Percentiles rank a stretch among this genome's conserved stretches.
Conservation (phyloP, 495 filamentous ascomycete genomes). For the Hypoxylon trugodes region DNA sequence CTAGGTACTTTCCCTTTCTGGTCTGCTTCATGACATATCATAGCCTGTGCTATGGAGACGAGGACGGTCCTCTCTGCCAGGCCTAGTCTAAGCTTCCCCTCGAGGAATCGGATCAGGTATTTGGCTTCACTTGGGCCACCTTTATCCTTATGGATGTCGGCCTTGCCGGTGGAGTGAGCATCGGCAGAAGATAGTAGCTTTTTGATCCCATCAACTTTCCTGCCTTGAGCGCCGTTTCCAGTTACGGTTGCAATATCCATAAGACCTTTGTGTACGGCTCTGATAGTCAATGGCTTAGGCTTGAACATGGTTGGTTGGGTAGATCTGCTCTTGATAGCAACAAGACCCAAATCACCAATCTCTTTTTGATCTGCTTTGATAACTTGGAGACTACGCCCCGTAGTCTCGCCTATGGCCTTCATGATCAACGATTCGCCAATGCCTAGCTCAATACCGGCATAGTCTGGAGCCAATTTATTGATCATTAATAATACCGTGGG, state of each 20-base stretch:
- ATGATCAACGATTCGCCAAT: constrained; percentile 98
- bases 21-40: constrained; percentile 81
- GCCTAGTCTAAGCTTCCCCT: constrained; percentile 91
- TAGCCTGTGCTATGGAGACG: constrained; percentile 85
- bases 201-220: constrained; percentile 94
- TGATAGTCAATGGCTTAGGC: constrained; percentile 87
- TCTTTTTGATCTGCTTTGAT: constrained; percentile 96
- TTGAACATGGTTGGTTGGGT: constrained; percentile 98
- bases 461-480: constrained; percentile 96
- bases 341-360: constrained; percentile 92
- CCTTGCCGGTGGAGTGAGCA: constrained; percentile 70
- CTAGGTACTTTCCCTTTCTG: constrained; percentile 71
- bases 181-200: constrained; percentile 91
- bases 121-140: constrained; percentile 95
- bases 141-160: constrained; percentile 91
- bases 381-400: constrained; percentile 82
- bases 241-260: constrained; percentile 86
- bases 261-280: constrained; percentile 85
- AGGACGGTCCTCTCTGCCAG: constrained; percentile 92
- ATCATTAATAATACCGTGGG: constrained; percentile 93
- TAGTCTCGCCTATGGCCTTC: constrained; percentile 96
- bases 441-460: constrained; percentile 92
- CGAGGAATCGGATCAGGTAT: constrained; percentile 88
- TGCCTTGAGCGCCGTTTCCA: constrained; percentile 86
- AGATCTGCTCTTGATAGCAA: constrained; percentile 91